Percentiles rank a stretch among this genome's conserved stretches.
phyloP scores from a whole-genome alignment of 371 early-diverging fungal species.

The Circinella umbellata region DNA sequence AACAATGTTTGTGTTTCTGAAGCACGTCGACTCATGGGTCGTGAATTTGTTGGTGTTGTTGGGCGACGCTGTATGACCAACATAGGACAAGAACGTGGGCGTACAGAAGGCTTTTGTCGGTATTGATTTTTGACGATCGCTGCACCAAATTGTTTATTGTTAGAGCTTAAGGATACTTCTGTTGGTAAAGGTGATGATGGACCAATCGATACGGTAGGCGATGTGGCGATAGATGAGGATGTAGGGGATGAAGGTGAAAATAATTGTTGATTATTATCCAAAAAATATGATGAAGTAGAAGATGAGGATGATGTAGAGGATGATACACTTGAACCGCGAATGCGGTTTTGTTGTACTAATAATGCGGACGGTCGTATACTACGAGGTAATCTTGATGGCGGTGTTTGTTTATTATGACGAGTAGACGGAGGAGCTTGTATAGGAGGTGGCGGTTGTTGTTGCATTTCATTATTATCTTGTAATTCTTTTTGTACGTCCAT shows the following conservation, averaged over 20 bases:
- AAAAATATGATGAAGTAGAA: constrained; percentile 16
- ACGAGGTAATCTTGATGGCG: constrained; percentile 26
- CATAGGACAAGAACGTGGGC: constrained; percentile 23
- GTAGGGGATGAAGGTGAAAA: constrained; percentile 19
- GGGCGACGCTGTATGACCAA: constrained; percentile 4
- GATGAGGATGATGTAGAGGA: constrained; percentile 18
- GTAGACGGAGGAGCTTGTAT: constrained; percentile 13
- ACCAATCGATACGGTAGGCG: constrained; percentile 6
- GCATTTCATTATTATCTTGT: constrained; percentile 11
- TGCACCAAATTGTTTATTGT: constrained; percentile 22
- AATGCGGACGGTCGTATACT: constrained; percentile 13
- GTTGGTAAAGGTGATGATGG: constrained; percentile 9
- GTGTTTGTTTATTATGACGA: constrained; percentile 12
- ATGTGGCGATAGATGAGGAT: constrained; percentile 17
- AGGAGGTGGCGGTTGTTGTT: constrained; percentile 10
- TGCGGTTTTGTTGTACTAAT: not conserved
- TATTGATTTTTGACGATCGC: constrained; percentile 6
- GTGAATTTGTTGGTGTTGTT: constrained; percentile 4
- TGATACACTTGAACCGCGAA: constrained; percentile 11
- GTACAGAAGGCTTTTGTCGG: not conserved
- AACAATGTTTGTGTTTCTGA: not conserved
- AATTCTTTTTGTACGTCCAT: constrained; percentile 1
- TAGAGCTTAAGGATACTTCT: no score
- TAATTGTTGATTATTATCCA: not conserved
- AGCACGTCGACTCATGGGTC: constrained; percentile 2